Conservation (phyloP, 176 grass and related monocot genomes). For the Aegilops tauschii region DNA sequence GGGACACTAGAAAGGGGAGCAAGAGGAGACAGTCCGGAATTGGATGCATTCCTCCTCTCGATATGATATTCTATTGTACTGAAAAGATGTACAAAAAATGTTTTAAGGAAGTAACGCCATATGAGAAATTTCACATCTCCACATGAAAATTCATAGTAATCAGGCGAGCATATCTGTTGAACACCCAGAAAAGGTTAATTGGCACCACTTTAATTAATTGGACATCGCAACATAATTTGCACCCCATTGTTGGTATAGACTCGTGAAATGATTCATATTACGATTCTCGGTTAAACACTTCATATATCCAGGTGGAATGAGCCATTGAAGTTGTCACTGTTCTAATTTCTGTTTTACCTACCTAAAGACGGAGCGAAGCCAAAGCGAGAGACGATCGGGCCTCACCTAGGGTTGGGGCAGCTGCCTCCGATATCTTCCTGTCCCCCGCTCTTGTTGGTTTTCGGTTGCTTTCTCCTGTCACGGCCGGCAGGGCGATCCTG, state of each 20-base stretch:
- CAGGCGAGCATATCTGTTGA: background rate
- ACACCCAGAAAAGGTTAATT: background rate
- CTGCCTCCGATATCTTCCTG: background rate
- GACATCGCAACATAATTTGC: background rate
- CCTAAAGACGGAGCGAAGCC: background rate
- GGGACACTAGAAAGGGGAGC: background rate
- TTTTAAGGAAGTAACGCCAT: background rate
- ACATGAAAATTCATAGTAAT: background rate
- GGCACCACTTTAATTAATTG: background rate
- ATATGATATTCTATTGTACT: background rate
- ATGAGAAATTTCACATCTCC: background rate
- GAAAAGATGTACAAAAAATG: background rate
- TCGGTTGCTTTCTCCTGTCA: background rate
- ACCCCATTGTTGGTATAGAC: background rate
- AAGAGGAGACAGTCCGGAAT: background rate
- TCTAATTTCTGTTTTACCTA: background rate
- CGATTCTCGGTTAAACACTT: background rate
- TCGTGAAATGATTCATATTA: background rate
- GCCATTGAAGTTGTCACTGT: background rate
- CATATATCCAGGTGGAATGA: background rate
- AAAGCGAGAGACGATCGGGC: background rate
- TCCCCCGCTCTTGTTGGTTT: background rate
- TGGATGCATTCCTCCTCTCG: background rate
- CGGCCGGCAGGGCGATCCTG: background rate
- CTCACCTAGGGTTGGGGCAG: slow-evolving; percentile 1